phyloP scores from a whole-genome alignment of 306 rosid species.

The Neltuma alba region DNA sequence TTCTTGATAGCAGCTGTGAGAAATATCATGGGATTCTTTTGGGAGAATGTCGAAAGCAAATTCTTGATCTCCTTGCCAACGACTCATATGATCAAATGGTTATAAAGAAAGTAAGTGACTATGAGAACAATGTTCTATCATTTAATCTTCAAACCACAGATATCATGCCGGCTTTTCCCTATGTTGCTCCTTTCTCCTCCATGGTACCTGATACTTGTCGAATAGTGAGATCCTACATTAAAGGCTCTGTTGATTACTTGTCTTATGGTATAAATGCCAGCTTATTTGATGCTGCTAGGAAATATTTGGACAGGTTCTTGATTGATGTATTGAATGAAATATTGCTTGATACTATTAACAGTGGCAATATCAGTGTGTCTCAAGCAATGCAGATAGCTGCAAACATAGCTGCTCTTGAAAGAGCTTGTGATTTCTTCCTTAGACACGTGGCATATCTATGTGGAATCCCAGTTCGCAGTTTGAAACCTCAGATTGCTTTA shows the following conservation, averaged over 20 bases:
- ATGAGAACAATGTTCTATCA: slow-evolving; percentile 66
- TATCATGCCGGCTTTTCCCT: slow-evolving; percentile 91
- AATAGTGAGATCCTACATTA: slow-evolving; percentile 78
- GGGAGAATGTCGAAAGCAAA: slow-evolving; percentile 65
- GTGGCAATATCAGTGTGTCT: slow-evolving; percentile 64
- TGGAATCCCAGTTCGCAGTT: slow-evolving; percentile 57
- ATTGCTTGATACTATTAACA: slow-evolving; percentile 60
- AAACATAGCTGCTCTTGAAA: slow-evolving; percentile 79
- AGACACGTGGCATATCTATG: slow-evolving; percentile 72
- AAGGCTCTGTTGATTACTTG: slow-evolving; percentile 85
- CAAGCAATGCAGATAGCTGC: slow-evolving; percentile 99
- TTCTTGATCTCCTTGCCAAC: slow-evolving; percentile 50
- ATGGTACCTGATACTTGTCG: slow-evolving; percentile 84
- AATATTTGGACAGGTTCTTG: slow-evolving; percentile 69
- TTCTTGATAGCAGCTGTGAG: slow-evolving; percentile 58
- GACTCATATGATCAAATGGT: slow-evolving; percentile 92
- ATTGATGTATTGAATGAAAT: slow-evolving; percentile 73
- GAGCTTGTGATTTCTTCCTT: slow-evolving; percentile 90
- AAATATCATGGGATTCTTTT: slow-evolving; percentile 82
- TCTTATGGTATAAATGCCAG: slow-evolving; percentile 55
- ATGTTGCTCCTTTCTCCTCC: slow-evolving; percentile 83
- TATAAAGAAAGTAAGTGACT: slow-evolving; percentile 77
- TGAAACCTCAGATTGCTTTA: slow-evolving; percentile 66
- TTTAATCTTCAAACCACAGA: slow-evolving; percentile 79
- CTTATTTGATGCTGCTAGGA: slow-evolving; percentile 67